Base-by-base conservation (phyloP, 768 basidiomycete species). In the Gyrodon lividus region DNA sequence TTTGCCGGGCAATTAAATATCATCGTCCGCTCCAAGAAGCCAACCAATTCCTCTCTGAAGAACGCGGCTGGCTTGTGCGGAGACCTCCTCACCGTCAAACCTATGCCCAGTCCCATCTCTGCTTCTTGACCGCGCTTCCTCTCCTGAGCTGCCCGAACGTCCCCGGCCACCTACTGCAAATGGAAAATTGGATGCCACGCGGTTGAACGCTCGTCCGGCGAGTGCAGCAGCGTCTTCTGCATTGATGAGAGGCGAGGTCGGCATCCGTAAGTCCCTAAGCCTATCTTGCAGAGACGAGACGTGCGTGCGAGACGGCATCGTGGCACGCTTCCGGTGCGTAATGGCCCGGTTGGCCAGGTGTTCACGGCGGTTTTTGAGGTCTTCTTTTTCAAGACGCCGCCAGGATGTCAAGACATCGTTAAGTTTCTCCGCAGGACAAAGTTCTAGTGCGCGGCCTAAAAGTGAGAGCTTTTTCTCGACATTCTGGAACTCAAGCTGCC, bases 1-100 rank as follows among this genome's bases (percentile, higher is more conserved):
- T n/a, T 28, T 22, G 28, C n/a, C 16, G 40, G 19, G 24, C 14
- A 22, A 24, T 53, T 28, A 58, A 35, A 33, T 46, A 37, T 56
- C 56, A 24, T 84, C 86, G 54, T 94, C 93, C 12, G 84, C 89
- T 37, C 96, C 96, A 51, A 98, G 84, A 24, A 98, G 75, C 96
- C 96, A 98, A 24, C 95, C 95, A 46, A 98, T 91, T 7, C 96
- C 96, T 62, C 87, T 87, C 33, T 91, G 89, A 37, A 98, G 68
- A 4, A 84, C 91, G 28, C 86, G 78, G 43, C 83, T 82, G 2
- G 92, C 92, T 59, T 87, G 84, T n/a, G 79, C 67, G 17, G 85
- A 82, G 37, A 89, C 83, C 47, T 87, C 87, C 16, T 79, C 82
- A 34, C 73, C 73, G 46, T 79, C 79, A 53, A 69, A 70, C 52